Conservation (phyloP, 768 basidiomycete species). For the Podaxis mareebaensis region DNA sequence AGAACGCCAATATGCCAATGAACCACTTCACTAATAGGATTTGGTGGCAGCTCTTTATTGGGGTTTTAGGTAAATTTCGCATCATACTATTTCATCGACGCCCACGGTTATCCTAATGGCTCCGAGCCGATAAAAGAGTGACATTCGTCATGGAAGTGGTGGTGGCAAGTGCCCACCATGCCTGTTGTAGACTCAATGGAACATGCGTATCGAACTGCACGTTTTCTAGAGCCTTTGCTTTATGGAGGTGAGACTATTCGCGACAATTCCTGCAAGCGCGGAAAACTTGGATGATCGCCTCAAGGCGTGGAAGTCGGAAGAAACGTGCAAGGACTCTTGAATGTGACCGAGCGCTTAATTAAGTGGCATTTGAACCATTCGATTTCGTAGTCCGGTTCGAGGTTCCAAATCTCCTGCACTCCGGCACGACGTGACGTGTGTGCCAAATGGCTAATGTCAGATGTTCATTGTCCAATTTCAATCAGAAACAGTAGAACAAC, state of each 20-base stretch:
- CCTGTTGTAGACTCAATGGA: neutral
- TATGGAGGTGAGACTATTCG: neutral
- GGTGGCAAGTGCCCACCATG: neutral
- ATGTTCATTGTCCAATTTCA: too few species aligned
- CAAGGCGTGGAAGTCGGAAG: neutral
- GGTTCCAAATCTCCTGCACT: neutral
- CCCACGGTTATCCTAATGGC: neutral
- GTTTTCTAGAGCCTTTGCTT: neutral
- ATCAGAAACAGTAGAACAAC: neutral
- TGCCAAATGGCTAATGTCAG: neutral
- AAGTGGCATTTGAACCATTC: neutral
- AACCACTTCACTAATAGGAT: too few species aligned
- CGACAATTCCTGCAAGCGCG: neutral
- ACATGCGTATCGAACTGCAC: neutral
- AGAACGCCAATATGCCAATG: too few species aligned
- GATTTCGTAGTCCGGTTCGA: neutral
- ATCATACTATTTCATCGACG: neutral
- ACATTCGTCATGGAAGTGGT: neutral
- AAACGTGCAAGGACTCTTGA: constrained; percentile 1
- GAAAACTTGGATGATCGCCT: neutral
- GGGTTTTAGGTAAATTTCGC: neutral
- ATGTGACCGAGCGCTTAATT: neutral
- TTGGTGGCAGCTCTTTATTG: too few species aligned
- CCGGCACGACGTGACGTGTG: neutral
- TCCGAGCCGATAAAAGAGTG: neutral